phyloP scores from a whole-genome alignment of 2,329 filamentous ascomycete species.

The Ampelomyces quisqualis region DNA sequence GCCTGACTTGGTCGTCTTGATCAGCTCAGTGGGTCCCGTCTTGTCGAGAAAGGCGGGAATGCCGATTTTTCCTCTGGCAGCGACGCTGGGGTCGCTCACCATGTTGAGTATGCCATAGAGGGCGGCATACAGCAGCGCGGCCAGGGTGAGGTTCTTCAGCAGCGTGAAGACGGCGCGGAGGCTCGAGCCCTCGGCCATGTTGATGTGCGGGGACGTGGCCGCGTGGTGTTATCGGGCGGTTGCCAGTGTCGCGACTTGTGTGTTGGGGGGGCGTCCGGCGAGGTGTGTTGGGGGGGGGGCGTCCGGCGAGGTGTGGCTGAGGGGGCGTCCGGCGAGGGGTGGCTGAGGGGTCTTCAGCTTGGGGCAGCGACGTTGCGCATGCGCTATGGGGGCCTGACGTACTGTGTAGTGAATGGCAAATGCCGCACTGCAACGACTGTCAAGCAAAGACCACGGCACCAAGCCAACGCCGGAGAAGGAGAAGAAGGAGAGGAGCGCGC shows the following conservation, averaged over 20 bases:
- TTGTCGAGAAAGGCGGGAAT: constrained; percentile 47
- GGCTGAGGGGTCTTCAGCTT: neutral
- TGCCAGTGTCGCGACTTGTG: constrained; percentile 8
- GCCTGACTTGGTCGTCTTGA: constrained; percentile 45
- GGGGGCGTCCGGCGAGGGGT: neutral
- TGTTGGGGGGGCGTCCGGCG: too few species aligned
- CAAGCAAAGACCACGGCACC: too few species aligned
- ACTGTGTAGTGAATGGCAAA: too few species aligned
- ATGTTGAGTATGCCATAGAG: constrained; percentile 48
- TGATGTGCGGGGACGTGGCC: constrained; percentile 16
- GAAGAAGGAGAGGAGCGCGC: neutral
- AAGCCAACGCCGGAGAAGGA: constrained; percentile 8
- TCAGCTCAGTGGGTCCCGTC: constrained; percentile 43
- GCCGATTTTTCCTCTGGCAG: constrained; percentile 45
- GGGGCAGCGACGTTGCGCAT: neutral
- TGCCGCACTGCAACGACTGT: too few species aligned
- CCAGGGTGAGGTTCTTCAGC: constrained; percentile 48
- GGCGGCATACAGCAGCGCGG: constrained; percentile 45
- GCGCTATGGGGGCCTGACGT: constrained; percentile 3
- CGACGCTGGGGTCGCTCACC: constrained; percentile 44
- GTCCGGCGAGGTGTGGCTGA: neutral
- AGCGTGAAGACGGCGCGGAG: constrained; percentile 40
- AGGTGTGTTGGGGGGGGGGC: neutral
- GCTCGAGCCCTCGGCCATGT: constrained; percentile 41
- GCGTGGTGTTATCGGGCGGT: constrained; percentile 14